phyloP scores from a whole-genome alignment of 2,329 filamentous ascomycete species.

The Zopfia rhizophila region DNA sequence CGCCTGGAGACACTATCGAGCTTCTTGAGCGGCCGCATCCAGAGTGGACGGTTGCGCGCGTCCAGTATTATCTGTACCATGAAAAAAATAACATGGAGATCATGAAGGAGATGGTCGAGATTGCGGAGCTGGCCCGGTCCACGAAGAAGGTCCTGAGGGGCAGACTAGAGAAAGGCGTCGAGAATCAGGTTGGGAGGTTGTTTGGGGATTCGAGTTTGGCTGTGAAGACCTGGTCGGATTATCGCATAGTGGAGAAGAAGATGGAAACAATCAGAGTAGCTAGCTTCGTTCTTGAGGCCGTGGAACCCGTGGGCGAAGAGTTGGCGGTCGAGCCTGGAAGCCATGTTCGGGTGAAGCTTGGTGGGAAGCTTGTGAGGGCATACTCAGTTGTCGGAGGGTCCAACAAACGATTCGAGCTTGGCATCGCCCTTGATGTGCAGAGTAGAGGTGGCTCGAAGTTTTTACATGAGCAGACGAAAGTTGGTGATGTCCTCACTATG shows the following conservation, averaged over 20 bases:
- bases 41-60: conserved; percentile 69
- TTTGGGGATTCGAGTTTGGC: conserved; percentile 37
- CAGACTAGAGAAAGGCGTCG: conserved; percentile 61
- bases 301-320: conserved; percentile 46
- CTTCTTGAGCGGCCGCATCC: conserved; percentile 67
- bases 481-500: conserved; percentile 63
- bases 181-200: conserved; percentile 41
- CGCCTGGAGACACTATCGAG: conserved; percentile 66
- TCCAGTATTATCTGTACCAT: conserved; percentile 71
- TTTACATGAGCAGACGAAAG: conserved; percentile 61
- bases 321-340: conserved; percentile 58
- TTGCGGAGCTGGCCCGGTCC: conserved; percentile 59
- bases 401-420: conserved; percentile 64
- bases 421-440: conserved; percentile 64
- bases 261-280: conserved; percentile 62
- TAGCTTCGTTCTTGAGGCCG: conserved; percentile 64
- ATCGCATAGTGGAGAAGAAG: conserved; percentile 61
- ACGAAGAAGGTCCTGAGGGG: conserved; percentile 64
- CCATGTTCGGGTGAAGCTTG: conserved; percentile 68
- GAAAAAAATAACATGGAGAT: conserved; percentile 60
- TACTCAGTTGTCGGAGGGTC: conserved; percentile 70
- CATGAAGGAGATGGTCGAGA: conserved; percentile 56
- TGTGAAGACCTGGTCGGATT: conserved; percentile 50
- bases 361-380: conserved; percentile 65
- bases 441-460: conserved; percentile 71